A percentile compares a stretch with the other conserved stretches of the same genome.
Conservation (phyloP, 176 grass and related monocot species). For the Triticum turgidum region DNA sequence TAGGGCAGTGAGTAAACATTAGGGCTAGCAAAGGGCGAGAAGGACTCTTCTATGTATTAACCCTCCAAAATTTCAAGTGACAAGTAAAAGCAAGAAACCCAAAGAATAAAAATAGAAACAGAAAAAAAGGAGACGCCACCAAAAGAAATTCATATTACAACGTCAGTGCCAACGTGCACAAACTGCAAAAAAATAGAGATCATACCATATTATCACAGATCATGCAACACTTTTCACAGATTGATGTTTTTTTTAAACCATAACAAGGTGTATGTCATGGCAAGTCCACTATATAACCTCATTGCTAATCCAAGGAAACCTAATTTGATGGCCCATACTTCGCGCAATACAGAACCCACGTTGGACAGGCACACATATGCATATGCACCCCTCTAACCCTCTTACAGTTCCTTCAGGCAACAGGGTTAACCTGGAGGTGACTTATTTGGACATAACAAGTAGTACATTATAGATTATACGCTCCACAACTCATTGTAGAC, state of each 20-base stretch:
- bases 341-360: background rate
- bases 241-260: background rate
- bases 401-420: background rate
- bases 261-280: background rate
- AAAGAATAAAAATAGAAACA: background rate
- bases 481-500: background rate
- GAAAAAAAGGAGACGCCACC: background rate
- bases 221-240: background rate
- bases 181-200: background rate
- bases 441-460: background rate
- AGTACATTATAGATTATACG: constrained; percentile 2
- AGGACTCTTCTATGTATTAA: background rate
- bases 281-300: constrained; percentile 3
- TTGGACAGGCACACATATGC: background rate
- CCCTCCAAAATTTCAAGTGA: background rate
- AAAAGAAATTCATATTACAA: background rate
- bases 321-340: background rate
- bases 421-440: background rate
- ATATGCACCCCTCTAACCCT: background rate
- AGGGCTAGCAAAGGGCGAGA: background rate
- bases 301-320: background rate
- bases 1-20: background rate
- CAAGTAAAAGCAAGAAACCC: constrained; percentile 16
- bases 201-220: background rate
- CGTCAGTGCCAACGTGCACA: background rate